Evolutionary conservation across 371 early-diverging fungal species (phyloP).

Genomic region (Circinella minor): DNA sequence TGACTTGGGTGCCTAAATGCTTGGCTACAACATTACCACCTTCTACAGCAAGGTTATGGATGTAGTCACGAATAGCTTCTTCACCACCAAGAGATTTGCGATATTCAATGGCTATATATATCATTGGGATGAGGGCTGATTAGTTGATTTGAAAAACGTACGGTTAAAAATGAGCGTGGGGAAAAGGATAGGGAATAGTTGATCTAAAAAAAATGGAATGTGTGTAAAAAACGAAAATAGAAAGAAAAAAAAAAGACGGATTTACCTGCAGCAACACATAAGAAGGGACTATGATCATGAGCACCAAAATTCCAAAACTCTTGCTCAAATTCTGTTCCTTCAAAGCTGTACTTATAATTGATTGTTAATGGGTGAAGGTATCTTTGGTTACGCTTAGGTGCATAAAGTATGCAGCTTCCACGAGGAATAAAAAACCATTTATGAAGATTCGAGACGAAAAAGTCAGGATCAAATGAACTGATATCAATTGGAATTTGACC

Average conservation of each 20-base stretch:
- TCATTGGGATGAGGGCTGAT: too few species aligned
- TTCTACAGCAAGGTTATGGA: slow-evolving; percentile 56
- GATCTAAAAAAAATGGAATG: too few species aligned
- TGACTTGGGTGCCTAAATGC: slow-evolving; percentile 61
- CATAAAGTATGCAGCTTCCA: slow-evolving; percentile 65
- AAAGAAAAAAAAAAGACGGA: too few species aligned
- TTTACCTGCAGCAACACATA: slow-evolving; percentile 54
- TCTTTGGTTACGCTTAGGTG: slow-evolving; percentile 54
- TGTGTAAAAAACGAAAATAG: too few species aligned
- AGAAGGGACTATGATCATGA: slow-evolving; percentile 33
- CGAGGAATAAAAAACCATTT: slow-evolving; percentile 77
- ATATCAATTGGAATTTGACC: slow-evolving; percentile 71
- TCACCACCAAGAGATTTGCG: slow-evolving; percentile 61
- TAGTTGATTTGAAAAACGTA: too few species aligned
- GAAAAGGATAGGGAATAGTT: too few species aligned
- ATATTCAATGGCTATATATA: slow-evolving; percentile 46
- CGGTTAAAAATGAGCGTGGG: too few species aligned
- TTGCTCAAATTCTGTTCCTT: slow-evolving; percentile 24
- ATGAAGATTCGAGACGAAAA: slow-evolving; percentile 73
- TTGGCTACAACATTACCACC: slow-evolving; percentile 63
- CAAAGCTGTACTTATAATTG: slow-evolving; percentile 44
- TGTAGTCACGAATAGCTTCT: slow-evolving; percentile 57
- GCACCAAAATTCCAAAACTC: slow-evolving; percentile 48
- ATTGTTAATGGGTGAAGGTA: slow-evolving; percentile 59
- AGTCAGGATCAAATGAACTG: slow-evolving; percentile 63